Conservation (phyloP, 2,329 filamentous ascomycete genomes). For the Arthrobotrys pseudoclavata region DNA sequence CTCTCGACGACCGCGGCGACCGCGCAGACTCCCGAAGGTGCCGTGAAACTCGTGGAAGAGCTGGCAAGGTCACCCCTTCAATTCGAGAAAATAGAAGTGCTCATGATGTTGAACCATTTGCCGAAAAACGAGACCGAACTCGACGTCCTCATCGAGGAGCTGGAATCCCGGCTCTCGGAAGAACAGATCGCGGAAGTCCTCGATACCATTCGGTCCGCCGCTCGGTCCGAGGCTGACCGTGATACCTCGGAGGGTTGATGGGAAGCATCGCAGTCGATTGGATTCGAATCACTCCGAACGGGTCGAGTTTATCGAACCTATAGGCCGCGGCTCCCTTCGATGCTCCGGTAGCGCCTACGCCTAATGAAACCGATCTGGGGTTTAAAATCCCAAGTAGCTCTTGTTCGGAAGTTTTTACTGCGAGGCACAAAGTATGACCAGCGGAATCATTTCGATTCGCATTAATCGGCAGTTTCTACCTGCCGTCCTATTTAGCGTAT, state of each 20-base stretch:
- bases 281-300: neutral
- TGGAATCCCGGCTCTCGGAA: slow-evolving; percentile 73
- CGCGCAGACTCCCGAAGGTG: slow-evolving; percentile 71
- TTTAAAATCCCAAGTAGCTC: too few species aligned
- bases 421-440: neutral
- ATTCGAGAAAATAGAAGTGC: slow-evolving; percentile 76
- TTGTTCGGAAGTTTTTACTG: too few species aligned
- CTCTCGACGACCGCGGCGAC: slow-evolving; percentile 71
- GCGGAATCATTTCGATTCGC: neutral
- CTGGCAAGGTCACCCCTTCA: slow-evolving; percentile 70
- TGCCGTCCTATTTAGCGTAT: neutral
- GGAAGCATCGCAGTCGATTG: too few species aligned
- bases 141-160: slow-evolving; percentile 76
- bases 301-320: neutral
- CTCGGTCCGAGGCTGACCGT: neutral
- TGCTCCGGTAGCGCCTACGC: too few species aligned
- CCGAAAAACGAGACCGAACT: slow-evolving; percentile 73
- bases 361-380: neutral
- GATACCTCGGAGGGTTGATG: slow-evolving; percentile 1
- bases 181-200: slow-evolving; percentile 74
- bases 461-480: neutral
- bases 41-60: slow-evolving; percentile 71
- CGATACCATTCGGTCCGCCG: slow-evolving; percentile 67
- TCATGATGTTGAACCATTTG: slow-evolving; percentile 78
- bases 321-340: too few species aligned